Conservation (phyloP, 441 rosid species). For the Adansonia rubrostipa region DNA sequence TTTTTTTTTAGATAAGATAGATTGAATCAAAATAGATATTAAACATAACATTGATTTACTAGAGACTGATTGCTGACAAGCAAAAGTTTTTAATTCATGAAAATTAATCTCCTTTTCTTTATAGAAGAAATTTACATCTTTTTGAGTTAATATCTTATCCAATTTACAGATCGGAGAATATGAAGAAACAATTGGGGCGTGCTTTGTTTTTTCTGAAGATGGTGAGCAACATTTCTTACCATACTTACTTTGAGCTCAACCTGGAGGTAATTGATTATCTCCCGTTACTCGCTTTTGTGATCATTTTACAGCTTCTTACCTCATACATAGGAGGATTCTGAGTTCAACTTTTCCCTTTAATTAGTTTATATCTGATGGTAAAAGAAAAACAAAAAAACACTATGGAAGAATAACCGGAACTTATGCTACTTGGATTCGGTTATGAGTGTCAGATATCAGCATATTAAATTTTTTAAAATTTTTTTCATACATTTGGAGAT, state of each 20-base stretch:
- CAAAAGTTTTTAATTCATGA: neutral
- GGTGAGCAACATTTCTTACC: constrained; percentile 37
- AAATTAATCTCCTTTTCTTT: no score
- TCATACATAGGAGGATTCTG: neutral
- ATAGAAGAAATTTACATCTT: neutral
- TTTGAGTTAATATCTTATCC: neutral
- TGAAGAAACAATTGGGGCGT: constrained; percentile 66
- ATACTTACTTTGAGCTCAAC: neutral
- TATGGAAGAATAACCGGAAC: neutral
- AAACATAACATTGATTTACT: no score
- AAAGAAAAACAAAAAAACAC: neutral
- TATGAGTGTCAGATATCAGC: no score
- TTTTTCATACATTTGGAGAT: no score
- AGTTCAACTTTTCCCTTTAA: neutral
- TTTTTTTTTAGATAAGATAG: no score
- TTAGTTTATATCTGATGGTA: neutral
- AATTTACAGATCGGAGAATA: constrained; percentile 59
- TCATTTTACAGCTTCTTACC: neutral
- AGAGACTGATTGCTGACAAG: neutral
- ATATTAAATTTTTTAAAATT: no score
- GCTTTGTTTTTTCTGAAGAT: constrained; percentile 56
- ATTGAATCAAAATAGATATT: no score
- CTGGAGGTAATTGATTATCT: neutral
- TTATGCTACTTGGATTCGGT: no score
- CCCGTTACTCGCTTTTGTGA: neutral